These are phyloP conservation scores for Pyricularia sp. DNA, from an alignment of 2,329 filamentous ascomycete genomes.

Conservation along the genomic window DNA sequence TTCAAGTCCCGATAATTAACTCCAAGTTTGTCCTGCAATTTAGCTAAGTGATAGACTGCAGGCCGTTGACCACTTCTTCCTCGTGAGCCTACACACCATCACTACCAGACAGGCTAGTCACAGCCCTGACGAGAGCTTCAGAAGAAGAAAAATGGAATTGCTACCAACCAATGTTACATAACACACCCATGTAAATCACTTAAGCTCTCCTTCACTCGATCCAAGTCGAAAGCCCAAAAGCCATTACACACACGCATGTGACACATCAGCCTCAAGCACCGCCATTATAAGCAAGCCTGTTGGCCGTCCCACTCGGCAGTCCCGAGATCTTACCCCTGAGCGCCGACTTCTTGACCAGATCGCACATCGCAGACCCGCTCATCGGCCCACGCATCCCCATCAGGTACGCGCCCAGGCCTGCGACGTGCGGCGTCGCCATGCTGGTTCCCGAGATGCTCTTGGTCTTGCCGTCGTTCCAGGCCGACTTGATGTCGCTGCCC, in stretches of 20 bases:
- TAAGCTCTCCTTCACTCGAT: neutral
- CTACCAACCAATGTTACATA: no score
- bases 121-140: no score
- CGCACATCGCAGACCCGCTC: constrained; percentile 35
- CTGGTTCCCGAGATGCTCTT: constrained; percentile 38
- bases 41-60: neutral
- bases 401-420: constrained; percentile 27
- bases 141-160: no score
- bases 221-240: neutral
- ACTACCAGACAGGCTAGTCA: no score
- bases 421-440: constrained; percentile 25
- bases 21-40: neutral
- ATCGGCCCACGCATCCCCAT: constrained; percentile 30
- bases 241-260: no score
- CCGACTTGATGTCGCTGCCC: constrained; percentile 35
- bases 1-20: neutral
- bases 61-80: neutral
- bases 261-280: constrained; percentile 13
- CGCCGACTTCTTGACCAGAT: constrained; percentile 32
- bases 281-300: constrained; percentile 48
- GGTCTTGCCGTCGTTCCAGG: constrained; percentile 34
- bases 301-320: constrained; percentile 33
- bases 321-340: constrained; percentile 29
- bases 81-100: no score
- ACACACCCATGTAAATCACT: neutral